phyloP scores from a whole-genome alignment of 805 yeast species.

The Yarrowia sp. region DNA sequence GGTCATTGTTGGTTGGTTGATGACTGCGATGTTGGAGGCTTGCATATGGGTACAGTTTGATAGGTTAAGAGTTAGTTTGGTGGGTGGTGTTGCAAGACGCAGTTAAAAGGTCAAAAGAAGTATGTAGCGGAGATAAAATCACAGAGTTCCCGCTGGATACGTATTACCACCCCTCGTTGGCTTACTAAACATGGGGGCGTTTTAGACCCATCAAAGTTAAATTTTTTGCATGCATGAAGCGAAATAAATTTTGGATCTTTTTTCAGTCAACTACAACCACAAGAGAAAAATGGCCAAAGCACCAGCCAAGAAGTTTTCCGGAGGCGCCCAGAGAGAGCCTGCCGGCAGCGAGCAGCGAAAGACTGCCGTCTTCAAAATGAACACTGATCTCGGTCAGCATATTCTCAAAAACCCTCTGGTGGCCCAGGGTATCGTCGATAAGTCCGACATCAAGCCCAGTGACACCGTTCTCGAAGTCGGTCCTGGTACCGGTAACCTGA shows the following conservation, averaged over 20 bases:
- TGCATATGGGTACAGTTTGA: background rate
- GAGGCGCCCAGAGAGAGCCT: constrained; percentile 23
- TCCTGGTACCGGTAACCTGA: constrained; percentile 98
- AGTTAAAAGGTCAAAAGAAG: too few species aligned
- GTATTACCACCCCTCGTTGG: too few species aligned
- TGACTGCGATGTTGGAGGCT: background rate
- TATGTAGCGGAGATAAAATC: too few species aligned
- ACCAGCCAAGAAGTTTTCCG: constrained; percentile 25
- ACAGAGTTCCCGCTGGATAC: too few species aligned
- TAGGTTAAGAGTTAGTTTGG: background rate
- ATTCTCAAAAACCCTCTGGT: constrained; percentile 92
- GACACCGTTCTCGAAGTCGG: constrained; percentile 95
- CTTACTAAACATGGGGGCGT: too few species aligned
- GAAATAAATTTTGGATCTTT: constrained; percentile 21
- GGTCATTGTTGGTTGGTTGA: too few species aligned
- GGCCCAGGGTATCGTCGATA: constrained; percentile 97
- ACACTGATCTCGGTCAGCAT: constrained; percentile 96
- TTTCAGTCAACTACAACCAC: background rate
- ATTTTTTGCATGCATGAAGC: constrained; percentile 13
- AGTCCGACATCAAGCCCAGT: constrained; percentile 87
- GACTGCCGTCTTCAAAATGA: constrained; percentile 80
- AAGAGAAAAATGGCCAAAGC: constrained; percentile 22
- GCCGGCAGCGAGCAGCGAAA: constrained; percentile 30
- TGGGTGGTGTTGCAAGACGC: too few species aligned
- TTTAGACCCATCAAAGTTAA: too few species aligned